Conservation (phyloP, 2,329 filamentous ascomycete species). For the Orbilia javanica region DNA sequence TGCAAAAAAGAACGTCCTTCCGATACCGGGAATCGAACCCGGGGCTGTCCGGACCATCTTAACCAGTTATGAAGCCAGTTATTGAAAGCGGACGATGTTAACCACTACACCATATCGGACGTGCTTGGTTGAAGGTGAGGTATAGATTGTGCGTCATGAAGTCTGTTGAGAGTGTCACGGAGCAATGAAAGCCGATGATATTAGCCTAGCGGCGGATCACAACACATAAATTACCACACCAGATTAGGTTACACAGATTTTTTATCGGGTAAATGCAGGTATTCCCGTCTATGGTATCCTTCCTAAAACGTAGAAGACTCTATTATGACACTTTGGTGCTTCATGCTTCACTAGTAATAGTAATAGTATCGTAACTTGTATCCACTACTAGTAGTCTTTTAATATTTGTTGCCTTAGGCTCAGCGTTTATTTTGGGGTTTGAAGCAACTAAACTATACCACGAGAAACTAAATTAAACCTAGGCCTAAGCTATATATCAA, state of each 20-base stretch:
- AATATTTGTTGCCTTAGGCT: neutral
- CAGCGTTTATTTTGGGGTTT: neutral
- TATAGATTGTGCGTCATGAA: neutral
- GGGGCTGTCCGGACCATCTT: constrained; percentile 48
- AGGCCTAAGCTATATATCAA: too few species aligned
- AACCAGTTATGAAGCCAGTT: neutral
- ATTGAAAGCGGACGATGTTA: constrained; percentile 59
- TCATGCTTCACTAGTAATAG: too few species aligned
- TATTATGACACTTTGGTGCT: too few species aligned
- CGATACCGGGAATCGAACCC: constrained; percentile 59
- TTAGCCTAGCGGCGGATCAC: neutral
- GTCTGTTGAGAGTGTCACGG: neutral
- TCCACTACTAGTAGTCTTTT: too few species aligned
- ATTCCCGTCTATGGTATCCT: neutral
- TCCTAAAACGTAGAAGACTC: neutral
- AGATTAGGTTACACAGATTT: neutral
- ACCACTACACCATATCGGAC: constrained; percentile 59
- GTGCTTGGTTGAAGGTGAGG: neutral
- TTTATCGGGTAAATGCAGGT: constrained; percentile 1
- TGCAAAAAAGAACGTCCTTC: constrained; percentile 40
- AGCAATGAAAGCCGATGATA: neutral
- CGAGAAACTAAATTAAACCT: too few species aligned
- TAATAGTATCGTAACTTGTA: too few species aligned
- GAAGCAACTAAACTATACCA: too few species aligned
- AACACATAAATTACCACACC: constrained; percentile 13